phyloP scores from a whole-genome alignment of 768 basidiomycete genomes.

The Pisolithus marmoratus region DNA sequence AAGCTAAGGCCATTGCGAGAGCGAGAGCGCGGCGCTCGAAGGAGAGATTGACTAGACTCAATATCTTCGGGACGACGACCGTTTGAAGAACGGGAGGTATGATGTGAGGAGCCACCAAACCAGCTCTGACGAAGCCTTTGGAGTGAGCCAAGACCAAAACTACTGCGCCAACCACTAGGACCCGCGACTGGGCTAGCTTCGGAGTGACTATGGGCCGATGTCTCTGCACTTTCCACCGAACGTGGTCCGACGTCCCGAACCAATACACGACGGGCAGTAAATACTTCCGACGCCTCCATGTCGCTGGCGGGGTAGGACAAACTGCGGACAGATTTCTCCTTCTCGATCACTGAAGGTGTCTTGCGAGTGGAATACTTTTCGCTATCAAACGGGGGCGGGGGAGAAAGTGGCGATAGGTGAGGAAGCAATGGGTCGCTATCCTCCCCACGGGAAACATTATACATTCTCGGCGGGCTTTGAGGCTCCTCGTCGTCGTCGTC shows the following conservation, averaged over 20 bases:
- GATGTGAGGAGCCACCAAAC: constrained; percentile 40
- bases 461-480: constrained; percentile 24
- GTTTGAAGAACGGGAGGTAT: constrained; percentile 24
- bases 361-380: constrained; percentile 24
- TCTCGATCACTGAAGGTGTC: constrained; percentile 23
- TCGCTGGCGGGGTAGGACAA: constrained; percentile 29
- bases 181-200: constrained; percentile 20
- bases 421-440: constrained; percentile 19
- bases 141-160: constrained; percentile 45
- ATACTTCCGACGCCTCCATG: constrained; percentile 27
- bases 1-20: constrained; percentile 33
- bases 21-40: constrained; percentile 20
- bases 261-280: constrained; percentile 35
- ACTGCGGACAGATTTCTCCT: constrained; percentile 29
- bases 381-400: constrained; percentile 33
- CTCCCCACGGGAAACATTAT: constrained; percentile 11
- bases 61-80: constrained; percentile 36
- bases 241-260: constrained; percentile 29
- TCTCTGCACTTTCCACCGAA: constrained; percentile 16
- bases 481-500: constrained; percentile 30
- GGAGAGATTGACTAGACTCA: constrained; percentile 39
- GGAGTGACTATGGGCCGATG: constrained; percentile 2
- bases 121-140: constrained; percentile 52
- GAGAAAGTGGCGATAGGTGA: constrained; percentile 31
- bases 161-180: constrained; percentile 27